A percentile compares a stretch with the other conserved stretches of the same genome.
Evolutionary conservation across 2,329 filamentous ascomycete genomes (phyloP).

Genomic region (Colletotrichum endophyticum): DNA sequence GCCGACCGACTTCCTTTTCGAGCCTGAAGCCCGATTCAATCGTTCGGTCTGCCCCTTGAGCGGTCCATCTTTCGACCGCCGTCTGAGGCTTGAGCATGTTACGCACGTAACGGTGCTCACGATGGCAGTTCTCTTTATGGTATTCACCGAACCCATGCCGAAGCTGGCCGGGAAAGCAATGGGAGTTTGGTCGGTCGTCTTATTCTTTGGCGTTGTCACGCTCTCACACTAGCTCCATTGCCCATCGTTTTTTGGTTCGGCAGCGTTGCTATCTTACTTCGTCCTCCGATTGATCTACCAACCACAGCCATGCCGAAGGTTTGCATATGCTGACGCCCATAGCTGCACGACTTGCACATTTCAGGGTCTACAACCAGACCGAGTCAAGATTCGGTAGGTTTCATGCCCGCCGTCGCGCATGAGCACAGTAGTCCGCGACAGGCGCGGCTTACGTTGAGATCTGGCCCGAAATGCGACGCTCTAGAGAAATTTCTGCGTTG

Average conservation of each 20-base stretch:
- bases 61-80: conserved; percentile 5
- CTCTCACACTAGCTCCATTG: background rate
- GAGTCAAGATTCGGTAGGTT: background rate
- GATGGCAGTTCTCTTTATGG: background rate
- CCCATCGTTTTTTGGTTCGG: background rate
- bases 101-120: background rate
- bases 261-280: background rate
- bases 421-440: background rate
- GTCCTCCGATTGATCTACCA: background rate
- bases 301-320: background rate
- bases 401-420: background rate
- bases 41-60: background rate
- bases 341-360: background rate
- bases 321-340: background rate
- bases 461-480: background rate
- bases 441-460: background rate
- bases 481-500: background rate
- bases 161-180: background rate
- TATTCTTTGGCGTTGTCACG: background rate
- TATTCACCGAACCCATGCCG: background rate
- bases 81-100: background rate
- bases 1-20: conserved; percentile 20
- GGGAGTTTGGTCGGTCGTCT: background rate
- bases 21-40: conserved; percentile 15
- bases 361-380: background rate